Base-by-base conservation (phyloP, 2,329 filamentous ascomycete genomes). In the Trichophyton simii region DNA sequence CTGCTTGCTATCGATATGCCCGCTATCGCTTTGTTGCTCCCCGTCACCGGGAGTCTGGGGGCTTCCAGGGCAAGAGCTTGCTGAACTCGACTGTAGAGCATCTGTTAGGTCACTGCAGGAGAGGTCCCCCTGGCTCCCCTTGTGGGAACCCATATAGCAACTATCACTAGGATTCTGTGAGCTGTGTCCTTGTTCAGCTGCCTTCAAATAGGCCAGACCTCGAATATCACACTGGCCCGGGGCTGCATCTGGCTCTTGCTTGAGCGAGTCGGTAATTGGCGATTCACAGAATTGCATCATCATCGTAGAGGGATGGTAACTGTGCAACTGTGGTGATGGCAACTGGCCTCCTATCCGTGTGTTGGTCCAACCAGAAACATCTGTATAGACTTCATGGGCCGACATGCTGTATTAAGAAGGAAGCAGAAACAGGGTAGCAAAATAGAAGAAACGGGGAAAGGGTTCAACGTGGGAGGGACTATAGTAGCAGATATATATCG, bases 1-100 rank as follows among this genome's bases (percentile, higher is more conserved):
- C 7, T 66, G 63, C 11, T 68, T 66, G 18, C 60, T 48, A 36
- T 61, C 60, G 38, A 52, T 48, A 28, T 59, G 57, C n/a, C 36
- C 55, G 41, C 50, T 41, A 22, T 25, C 57, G 38, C 58, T 50
- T 41, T 50, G 42, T 20, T 60, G 46, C 38, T 61, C 66, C 48
- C 57, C 63, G 58, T 61, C 9, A 55, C 58, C 25, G 67, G 66
- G 57, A 46, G 48, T 57, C 18, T 41, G 59, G 13, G 44, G 59
- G 20, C 20, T 55, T 42, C 59, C 59, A 15, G 44, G 44, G 7
- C 46, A 22, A 13, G 59, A 54, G 28, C 57, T 59, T 28, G 42
- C 57, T 11, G 57, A 59, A 28, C 57, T 59, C 31, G 57, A 59
- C 28, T 48, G 38, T 18, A 59, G 38, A 20, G 57, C 42, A 44